phyloP scores from a whole-genome alignment of 176 grass and related monocot genomes.

The Alopecurus myosuroides region DNA sequence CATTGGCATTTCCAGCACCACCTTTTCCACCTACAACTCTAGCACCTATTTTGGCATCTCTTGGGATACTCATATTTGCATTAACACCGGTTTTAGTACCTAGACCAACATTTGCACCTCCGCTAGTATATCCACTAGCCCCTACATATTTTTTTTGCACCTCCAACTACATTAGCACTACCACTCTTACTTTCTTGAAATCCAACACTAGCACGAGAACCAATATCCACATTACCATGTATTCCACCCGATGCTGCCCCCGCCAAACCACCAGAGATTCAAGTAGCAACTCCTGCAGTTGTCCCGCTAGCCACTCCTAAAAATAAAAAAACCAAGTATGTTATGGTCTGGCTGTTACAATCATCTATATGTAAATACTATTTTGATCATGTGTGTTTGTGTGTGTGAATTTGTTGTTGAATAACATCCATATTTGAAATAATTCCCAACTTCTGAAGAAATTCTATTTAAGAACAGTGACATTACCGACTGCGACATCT shows the following conservation, averaged over 20 bases:
- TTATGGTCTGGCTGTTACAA: background rate
- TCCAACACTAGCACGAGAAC: background rate
- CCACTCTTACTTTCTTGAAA: background rate
- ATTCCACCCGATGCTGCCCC: background rate
- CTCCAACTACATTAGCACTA: background rate
- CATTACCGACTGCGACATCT: conserved; percentile 25
- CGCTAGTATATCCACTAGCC: background rate
- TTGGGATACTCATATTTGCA: background rate
- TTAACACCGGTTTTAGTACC: background rate
- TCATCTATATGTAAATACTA: background rate
- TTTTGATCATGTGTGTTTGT: background rate
- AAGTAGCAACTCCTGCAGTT: background rate
- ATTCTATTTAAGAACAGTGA: background rate
- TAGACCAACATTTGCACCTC: background rate
- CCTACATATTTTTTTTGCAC: background rate
- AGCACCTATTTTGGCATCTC: background rate
- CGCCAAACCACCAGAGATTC: background rate
- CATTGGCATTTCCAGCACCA: background rate
- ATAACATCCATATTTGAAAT: background rate
- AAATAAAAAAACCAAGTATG: background rate
- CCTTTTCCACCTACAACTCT: background rate
- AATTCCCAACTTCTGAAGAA: background rate
- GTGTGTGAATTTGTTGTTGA: background rate
- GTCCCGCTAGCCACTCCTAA: conserved; percentile 27
- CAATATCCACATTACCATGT: background rate